These are phyloP conservation scores for Leishmania martiniquensis DNA, from an alignment of 208 protist genomes.

Conservation along the genomic window DNA sequence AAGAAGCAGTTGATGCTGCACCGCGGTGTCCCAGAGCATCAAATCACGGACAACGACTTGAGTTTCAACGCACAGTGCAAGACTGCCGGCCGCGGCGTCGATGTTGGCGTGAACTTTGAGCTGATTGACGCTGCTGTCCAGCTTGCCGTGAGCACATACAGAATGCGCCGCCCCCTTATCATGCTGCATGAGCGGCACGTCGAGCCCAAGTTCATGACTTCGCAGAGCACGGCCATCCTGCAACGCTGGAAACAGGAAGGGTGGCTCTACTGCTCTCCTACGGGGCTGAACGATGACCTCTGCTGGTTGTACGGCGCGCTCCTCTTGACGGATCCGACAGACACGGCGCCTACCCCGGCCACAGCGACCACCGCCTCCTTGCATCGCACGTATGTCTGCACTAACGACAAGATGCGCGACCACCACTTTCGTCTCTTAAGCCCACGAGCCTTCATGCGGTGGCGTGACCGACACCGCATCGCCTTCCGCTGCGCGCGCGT, in stretches of 20 bases:
- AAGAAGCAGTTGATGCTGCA: slow-evolving; percentile 48
- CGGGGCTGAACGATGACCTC: slow-evolving; percentile 78
- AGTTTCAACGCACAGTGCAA: slow-evolving; percentile 35
- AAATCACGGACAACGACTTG: slow-evolving; percentile 37
- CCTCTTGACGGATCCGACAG: slow-evolving; percentile 46
- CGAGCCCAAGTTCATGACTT: slow-evolving; percentile 41
- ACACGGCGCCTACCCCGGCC: slow-evolving; percentile 3
- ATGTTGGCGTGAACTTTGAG: slow-evolving; percentile 67
- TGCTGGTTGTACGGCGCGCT: slow-evolving; percentile 83
- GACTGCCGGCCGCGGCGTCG: slow-evolving; percentile 34
- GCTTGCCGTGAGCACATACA: slow-evolving; percentile 35
- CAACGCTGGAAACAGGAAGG: slow-evolving; percentile 47
- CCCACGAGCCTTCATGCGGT: slow-evolving; percentile 69
- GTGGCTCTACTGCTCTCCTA: slow-evolving; percentile 56
- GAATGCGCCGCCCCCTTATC: slow-evolving; percentile 57
- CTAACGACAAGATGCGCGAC: slow-evolving; percentile 87
- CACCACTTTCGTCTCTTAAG: slow-evolving; percentile 83
- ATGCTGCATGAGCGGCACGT: slow-evolving; percentile 82
- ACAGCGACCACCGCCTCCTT: neutral
- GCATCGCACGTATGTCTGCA: slow-evolving; percentile 58
- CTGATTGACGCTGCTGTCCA: slow-evolving; percentile 65
- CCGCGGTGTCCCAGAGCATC: slow-evolving; percentile 30
- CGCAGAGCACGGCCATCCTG: slow-evolving; percentile 37
- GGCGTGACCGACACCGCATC: slow-evolving; percentile 73
- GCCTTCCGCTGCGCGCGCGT: slow-evolving; percentile 58